phyloP scores from a whole-genome alignment of 768 basidiomycete genomes.

The Kwoniella botswanensis region DNA sequence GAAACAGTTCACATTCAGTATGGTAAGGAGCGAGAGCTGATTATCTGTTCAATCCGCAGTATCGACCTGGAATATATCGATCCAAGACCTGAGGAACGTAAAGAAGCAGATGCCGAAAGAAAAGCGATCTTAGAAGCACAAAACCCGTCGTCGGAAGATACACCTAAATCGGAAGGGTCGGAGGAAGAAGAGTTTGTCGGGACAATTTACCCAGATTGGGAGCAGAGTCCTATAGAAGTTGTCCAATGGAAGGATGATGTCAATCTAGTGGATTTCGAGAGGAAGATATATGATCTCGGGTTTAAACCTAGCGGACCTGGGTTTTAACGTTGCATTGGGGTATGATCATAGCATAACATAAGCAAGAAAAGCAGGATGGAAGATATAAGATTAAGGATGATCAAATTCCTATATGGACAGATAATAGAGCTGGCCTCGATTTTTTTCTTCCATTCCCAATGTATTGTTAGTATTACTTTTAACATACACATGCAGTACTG shows the following conservation, averaged over 20 bases:
- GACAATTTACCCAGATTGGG: slow-evolving; percentile 43
- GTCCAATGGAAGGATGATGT: slow-evolving; percentile 45
- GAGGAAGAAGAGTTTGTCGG: slow-evolving; percentile 23
- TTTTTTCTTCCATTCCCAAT: background rate
- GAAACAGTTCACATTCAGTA: background rate
- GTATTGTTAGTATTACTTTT: background rate
- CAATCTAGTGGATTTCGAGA: slow-evolving; percentile 42
- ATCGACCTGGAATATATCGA: slow-evolving; percentile 53
- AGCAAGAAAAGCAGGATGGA: too few species aligned
- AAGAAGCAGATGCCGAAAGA: slow-evolving; percentile 31
- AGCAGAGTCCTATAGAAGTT: slow-evolving; percentile 48
- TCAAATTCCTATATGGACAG: background rate
- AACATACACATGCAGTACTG: background rate
- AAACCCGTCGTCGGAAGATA: slow-evolving; percentile 8
- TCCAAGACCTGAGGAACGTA: slow-evolving; percentile 40
- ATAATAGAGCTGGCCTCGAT: background rate
- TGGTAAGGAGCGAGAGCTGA: background rate
- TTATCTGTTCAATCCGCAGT: slow-evolving; percentile 20
- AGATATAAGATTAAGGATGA: background rate
- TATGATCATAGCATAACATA: too few species aligned
- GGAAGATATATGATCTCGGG: slow-evolving; percentile 50
- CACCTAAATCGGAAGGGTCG: slow-evolving; percentile 20
- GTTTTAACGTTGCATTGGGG: slow-evolving; percentile 24
- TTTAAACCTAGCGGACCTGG: slow-evolving; percentile 51
- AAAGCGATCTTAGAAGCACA: slow-evolving; percentile 24